Evolutionary conservation across 768 basidiomycete species (phyloP).

Genomic region (Lentinula aciculospora): DNA sequence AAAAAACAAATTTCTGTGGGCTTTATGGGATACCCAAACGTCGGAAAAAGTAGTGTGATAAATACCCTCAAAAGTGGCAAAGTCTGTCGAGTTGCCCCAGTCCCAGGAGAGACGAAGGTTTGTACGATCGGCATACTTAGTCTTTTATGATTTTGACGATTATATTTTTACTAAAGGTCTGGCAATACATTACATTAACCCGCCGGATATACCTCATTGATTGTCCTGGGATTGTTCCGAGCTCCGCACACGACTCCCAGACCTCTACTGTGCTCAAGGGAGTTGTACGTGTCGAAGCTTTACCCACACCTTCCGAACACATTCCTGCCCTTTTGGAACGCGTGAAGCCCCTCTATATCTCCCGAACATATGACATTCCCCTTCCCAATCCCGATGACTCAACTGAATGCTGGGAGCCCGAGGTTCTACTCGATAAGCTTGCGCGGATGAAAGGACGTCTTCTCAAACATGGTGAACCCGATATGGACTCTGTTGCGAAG

Average conservation of each 20-base stretch:
- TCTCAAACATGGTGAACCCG: slow-evolving; percentile 92
- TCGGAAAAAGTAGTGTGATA: slow-evolving; percentile 96
- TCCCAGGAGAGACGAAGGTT: slow-evolving; percentile 96
- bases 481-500: slow-evolving; percentile 87
- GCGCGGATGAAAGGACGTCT: slow-evolving; percentile 90
- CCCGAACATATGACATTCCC: slow-evolving; percentile 74
- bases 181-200: slow-evolving; percentile 99
- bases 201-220: slow-evolving; percentile 97
- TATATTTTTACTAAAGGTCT: slow-evolving; percentile 50
- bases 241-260: slow-evolving; percentile 86
- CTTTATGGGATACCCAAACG: slow-evolving; percentile 97
- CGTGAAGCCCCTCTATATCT: slow-evolving; percentile 90
- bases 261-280: slow-evolving; percentile 94
- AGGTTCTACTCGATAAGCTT: slow-evolving; percentile 76
- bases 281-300: slow-evolving; percentile 92
- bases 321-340: slow-evolving; percentile 83
- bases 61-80: slow-evolving; percentile 98
- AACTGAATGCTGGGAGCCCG: slow-evolving; percentile 57
- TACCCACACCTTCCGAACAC: slow-evolving; percentile 89
- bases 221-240: slow-evolving; percentile 96
- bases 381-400: slow-evolving; percentile 54
- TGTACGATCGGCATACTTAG: slow-evolving; percentile 10
- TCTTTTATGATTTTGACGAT: neutral
- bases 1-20: slow-evolving; percentile 99
- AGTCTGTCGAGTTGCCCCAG: slow-evolving; percentile 93